A percentile compares a stretch with the other conserved stretches of the same genome.
phyloP scores from a whole-genome alignment of 2,329 filamentous ascomycete genomes.

The Tetracladium maxilliforme region DNA sequence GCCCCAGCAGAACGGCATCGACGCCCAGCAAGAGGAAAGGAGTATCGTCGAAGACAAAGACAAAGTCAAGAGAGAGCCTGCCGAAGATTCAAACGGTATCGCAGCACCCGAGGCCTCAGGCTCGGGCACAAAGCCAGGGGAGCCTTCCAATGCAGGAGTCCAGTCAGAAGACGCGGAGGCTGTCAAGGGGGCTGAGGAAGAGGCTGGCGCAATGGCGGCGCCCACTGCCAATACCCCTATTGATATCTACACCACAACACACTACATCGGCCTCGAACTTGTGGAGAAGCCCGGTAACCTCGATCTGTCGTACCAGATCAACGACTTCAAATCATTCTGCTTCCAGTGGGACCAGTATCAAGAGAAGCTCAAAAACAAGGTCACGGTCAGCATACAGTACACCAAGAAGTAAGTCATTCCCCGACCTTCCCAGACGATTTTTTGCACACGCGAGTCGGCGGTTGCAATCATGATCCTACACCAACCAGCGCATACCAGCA shows the following conservation, averaged over 20 bases:
- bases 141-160: slow-evolving; percentile 16
- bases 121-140: slow-evolving; percentile 1
- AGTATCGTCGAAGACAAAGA: slow-evolving; percentile 6
- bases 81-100: slow-evolving; percentile 10
- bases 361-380: slow-evolving; percentile 42
- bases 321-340: slow-evolving; percentile 76
- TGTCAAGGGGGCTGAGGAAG: slow-evolving; percentile 23
- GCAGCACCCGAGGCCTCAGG: slow-evolving; percentile 4
- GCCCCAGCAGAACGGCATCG: slow-evolving; percentile 24
- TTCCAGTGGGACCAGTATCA: slow-evolving; percentile 63
- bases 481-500: no score
- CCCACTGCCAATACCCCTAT: slow-evolving; percentile 14
- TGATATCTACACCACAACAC: slow-evolving; percentile 81
- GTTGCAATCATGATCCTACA: no score
- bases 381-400: slow-evolving; percentile 33
- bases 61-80: slow-evolving; percentile 13
- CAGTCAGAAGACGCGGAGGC: slow-evolving; percentile 34
- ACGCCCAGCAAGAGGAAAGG: slow-evolving; percentile 2
- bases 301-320: slow-evolving; percentile 68
- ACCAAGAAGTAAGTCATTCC: slow-evolving; percentile 59
- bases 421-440: not conserved
- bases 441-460: no score
- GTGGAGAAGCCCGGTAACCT: slow-evolving; percentile 60
- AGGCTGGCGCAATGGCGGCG: slow-evolving; percentile 20
- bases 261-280: slow-evolving; percentile 83